Evolutionary conservation across 202 grass and related monocot species (phyloP).

Genomic region (Panicum hallii): DNA sequence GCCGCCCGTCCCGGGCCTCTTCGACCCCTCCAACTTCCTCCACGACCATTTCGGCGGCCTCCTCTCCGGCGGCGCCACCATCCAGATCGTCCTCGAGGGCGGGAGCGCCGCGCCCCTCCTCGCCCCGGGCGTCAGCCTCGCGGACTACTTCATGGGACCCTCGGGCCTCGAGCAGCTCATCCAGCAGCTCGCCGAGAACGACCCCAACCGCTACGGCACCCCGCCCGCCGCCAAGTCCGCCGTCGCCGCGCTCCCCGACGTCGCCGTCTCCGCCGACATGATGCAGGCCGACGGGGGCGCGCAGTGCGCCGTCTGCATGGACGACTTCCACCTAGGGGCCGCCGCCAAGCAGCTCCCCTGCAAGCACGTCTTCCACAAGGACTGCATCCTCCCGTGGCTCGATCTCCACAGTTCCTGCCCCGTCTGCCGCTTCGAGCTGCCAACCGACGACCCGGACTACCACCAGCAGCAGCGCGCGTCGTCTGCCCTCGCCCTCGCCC

Average conservation of each 20-base stretch:
- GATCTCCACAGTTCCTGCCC: conserved; percentile 96
- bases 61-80: conserved; percentile 77
- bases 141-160: conserved; percentile 87
- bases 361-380: conserved; percentile 94
- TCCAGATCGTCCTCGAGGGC: conserved; percentile 85
- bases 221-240: conserved; percentile 81
- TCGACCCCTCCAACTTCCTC: conserved; percentile 72
- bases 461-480: background rate
- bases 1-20: conserved; percentile 32
- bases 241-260: conserved; percentile 73
- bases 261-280: conserved; percentile 61
- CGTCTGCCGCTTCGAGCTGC: conserved; percentile 83
- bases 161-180: conserved; percentile 95
- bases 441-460: conserved; percentile 71
- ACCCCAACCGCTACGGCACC: conserved; percentile 93
- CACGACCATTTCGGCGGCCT: conserved; percentile 71
- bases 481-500: background rate
- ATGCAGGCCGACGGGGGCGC: conserved; percentile 71
- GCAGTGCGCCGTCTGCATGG: conserved; percentile 96
- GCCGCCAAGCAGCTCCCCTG: conserved; percentile 86
- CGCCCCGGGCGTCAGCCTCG: conserved; percentile 50
- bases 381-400: conserved; percentile 96
- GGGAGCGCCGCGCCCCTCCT: background rate
- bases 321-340: conserved; percentile 67
- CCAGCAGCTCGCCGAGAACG: conserved; percentile 97